phyloP scores from a whole-genome alignment of 352 stramenopile genomes.

The Sclerospora graminicola region DNA sequence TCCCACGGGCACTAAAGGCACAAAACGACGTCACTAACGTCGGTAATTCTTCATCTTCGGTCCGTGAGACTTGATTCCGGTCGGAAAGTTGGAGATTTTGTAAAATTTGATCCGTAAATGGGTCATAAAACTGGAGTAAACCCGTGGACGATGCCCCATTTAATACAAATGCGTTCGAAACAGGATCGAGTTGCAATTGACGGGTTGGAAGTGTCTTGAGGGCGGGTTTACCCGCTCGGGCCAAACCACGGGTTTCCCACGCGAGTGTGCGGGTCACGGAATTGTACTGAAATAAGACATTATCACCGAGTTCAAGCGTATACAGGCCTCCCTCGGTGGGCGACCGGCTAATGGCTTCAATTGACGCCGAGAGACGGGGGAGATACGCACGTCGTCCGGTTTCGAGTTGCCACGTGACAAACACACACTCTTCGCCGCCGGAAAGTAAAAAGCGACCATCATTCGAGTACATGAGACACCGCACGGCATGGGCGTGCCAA shows the following conservation, averaged over 20 bases:
- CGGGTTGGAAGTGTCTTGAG: conserved; percentile 35
- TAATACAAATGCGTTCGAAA: conserved; percentile 45
- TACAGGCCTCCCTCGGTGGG: conserved; percentile 47
- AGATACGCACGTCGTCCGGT: conserved; percentile 64
- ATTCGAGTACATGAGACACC: conserved; percentile 57
- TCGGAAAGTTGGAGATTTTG: conserved; percentile 66
- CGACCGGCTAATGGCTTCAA: conserved; percentile 38
- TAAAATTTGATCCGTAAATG: conserved; percentile 68
- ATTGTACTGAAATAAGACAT: conserved; percentile 79
- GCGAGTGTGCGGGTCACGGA: conserved; percentile 61
- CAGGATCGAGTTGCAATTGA: conserved; percentile 50
- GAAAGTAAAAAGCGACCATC: conserved; percentile 74
- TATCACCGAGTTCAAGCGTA: conserved; percentile 51
- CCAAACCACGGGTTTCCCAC: conserved; percentile 57
- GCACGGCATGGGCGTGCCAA: conserved; percentile 80
- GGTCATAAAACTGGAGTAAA: conserved; percentile 75
- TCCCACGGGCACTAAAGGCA: conserved; percentile 40
- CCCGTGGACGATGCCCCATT: conserved; percentile 52
- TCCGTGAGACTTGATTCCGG: conserved; percentile 79
- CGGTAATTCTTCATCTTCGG: conserved; percentile 48
- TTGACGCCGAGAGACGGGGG: conserved; percentile 54
- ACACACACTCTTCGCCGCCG: conserved; percentile 77
- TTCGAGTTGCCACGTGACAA: conserved; percentile 82
- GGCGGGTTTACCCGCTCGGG: conserved; percentile 36
- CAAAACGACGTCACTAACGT: conserved; percentile 39